These are phyloP conservation scores for Skeletonema tropicum DNA, from an alignment of 108 stramenopile genomes.

Conservation along the genomic window DNA sequence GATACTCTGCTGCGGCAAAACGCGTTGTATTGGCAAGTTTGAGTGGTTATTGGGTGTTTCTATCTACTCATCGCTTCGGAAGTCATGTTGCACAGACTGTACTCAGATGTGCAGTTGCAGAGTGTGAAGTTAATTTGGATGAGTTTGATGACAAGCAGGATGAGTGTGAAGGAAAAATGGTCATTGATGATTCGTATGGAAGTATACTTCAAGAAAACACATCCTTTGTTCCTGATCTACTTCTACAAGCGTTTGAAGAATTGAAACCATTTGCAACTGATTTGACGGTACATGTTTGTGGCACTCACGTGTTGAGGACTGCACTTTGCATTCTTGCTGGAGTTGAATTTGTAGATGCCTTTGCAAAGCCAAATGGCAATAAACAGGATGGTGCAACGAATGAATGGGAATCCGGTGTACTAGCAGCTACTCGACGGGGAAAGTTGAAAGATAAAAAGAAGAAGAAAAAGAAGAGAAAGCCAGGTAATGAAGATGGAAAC, in stretches of 20 bases:
- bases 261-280: slow-evolving; percentile 59
- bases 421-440: slow-evolving; percentile 59
- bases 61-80: slow-evolving; percentile 85
- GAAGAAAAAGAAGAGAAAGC: slow-evolving; percentile 57
- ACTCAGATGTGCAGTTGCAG: slow-evolving; percentile 51
- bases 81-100: slow-evolving; percentile 86
- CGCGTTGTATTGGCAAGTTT: slow-evolving; percentile 58
- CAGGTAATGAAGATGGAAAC: slow-evolving; percentile 16
- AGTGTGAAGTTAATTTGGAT: slow-evolving; percentile 50
- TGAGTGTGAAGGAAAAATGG: slow-evolving; percentile 50
- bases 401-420: slow-evolving; percentile 45
- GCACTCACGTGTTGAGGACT: slow-evolving; percentile 81
- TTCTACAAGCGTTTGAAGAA: slow-evolving; percentile 63
- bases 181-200: slow-evolving; percentile 57
- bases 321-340: slow-evolving; percentile 77
- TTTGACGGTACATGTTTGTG: slow-evolving; percentile 83
- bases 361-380: slow-evolving; percentile 10
- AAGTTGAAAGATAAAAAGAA: slow-evolving; percentile 71
- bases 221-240: slow-evolving; percentile 43
- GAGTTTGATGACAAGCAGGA: slow-evolving; percentile 38
- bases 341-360: slow-evolving; percentile 60
- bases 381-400: slow-evolving; percentile 15
- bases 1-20: slow-evolving; percentile 68
- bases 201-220: slow-evolving; percentile 17
- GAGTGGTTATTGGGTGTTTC: slow-evolving; percentile 68